Percentiles rank a stretch among this genome's conserved stretches.
phyloP scores from a whole-genome alignment of 116 monocot species.

The Cymodocea nodosa region DNA sequence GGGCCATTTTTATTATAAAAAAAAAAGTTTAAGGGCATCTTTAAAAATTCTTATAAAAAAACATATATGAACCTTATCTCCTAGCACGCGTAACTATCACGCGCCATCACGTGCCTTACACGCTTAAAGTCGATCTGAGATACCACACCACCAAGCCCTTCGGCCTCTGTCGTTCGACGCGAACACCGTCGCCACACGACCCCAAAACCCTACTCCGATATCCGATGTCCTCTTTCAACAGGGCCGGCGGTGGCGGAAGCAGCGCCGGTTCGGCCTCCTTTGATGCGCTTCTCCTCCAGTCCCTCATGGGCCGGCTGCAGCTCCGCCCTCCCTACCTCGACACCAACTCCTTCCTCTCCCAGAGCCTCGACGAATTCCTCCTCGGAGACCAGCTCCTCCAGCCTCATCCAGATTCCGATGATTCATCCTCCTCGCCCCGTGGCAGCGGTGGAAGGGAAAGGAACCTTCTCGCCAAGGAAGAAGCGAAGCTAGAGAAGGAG shows the following conservation, averaged over 20 bases:
- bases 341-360: slow-evolving; percentile 59
- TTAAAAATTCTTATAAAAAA: no score
- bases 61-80: no score
- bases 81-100: no score
- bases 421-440: slow-evolving; percentile 5
- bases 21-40: no score
- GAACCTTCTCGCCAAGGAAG: slow-evolving; percentile 53
- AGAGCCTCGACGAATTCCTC: slow-evolving; percentile 54
- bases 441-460: slow-evolving; percentile 14
- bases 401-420: slow-evolving; percentile 11
- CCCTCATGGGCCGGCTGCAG: slow-evolving; percentile 60
- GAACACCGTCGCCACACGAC: not conserved
- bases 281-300: slow-evolving; percentile 60
- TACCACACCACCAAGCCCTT: no score
- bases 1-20: no score
- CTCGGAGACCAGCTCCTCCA: slow-evolving; percentile 19
- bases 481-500: slow-evolving; percentile 78
- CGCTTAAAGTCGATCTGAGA: no score
- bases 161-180: no score
- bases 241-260: slow-evolving; percentile 1
- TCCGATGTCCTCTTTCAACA: slow-evolving; percentile 19
- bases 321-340: slow-evolving; percentile 62
- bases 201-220: slow-evolving; percentile 3
- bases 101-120: no score
- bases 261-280: slow-evolving; percentile 11